A percentile compares a stretch with the other conserved stretches of the same genome.
Evolutionary conservation across 805 yeast species (phyloP).

Genomic region (Candida sanyiensis): DNA sequence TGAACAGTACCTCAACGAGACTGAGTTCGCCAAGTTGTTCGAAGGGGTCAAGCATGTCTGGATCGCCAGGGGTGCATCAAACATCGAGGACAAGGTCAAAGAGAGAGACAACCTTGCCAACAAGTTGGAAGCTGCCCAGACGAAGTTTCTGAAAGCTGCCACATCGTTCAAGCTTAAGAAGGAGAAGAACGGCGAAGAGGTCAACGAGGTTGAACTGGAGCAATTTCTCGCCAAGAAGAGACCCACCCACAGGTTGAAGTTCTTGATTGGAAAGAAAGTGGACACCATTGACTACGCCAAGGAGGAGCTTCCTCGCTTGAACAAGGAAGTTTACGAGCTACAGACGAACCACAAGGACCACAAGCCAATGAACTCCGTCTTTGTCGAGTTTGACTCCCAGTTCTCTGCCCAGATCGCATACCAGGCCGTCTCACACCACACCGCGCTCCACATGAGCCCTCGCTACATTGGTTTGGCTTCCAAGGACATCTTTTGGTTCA

Average conservation of each 20-base stretch:
- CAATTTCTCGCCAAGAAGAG: constrained; percentile 59
- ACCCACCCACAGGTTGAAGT: constrained; percentile 47
- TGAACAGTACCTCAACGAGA: constrained; percentile 61
- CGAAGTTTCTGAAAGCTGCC: constrained; percentile 51
- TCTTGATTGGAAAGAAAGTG: constrained; percentile 48
- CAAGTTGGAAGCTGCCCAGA: constrained; percentile 64
- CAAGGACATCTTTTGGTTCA: constrained; percentile 59
- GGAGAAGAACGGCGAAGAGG: constrained; percentile 54
- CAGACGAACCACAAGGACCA: constrained; percentile 44
- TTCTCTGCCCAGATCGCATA: constrained; percentile 69
- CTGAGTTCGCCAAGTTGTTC: constrained; percentile 67
- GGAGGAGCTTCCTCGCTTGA: constrained; percentile 50
- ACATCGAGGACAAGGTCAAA: constrained; percentile 49
- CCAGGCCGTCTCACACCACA: constrained; percentile 59
- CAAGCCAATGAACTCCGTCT: constrained; percentile 70
- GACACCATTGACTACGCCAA: constrained; percentile 57
- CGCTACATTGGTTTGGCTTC: constrained; percentile 60
- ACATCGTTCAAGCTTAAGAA: constrained; percentile 57
- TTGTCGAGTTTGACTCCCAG: constrained; percentile 74
- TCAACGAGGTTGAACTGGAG: constrained; percentile 41
- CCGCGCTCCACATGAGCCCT: constrained; percentile 58
- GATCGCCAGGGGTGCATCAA: constrained; percentile 60
- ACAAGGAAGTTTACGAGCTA: constrained; percentile 48
- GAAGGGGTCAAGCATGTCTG: constrained; percentile 79
- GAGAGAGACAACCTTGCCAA: constrained; percentile 55